Evolutionary conservation across 768 basidiomycete species (phyloP), one percentile per base, ranked within the genome.

Genomic region (Panellus pusillus): DNA sequence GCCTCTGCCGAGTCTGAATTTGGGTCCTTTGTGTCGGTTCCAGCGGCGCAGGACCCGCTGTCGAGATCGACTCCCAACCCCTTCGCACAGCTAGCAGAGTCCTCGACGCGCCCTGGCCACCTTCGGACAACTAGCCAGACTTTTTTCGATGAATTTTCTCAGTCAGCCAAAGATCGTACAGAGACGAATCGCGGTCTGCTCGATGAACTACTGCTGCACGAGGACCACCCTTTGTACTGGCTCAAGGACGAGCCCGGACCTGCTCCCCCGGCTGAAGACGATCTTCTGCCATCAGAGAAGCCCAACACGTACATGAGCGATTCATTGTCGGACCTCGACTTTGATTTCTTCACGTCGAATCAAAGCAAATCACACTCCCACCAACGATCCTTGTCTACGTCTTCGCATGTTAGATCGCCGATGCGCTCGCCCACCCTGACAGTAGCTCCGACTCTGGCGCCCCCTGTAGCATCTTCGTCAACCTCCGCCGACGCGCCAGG

Each of bases 211-310:
- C 64, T 89, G 35, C 61, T 76, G 54, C 81, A 86, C 54, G 79
- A 89, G 66, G 84, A 87, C 46, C 87, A 90, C 65, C 87, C 87
- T 1, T 65, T 89, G 60, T 86, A 83, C 63, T 86, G 83, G 73
- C 52, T 82, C 51, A 70, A 70, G 31, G 66, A 70, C 13, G 28
- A 55, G 44, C 42, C 47, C 11, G 27, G n/a, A 13, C 20, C 42
- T 19, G 7, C 47, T 3, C 42, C 43, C 8, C 40, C 38, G 17
- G 48, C 43, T 11, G 35, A 46, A 18, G 47, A 55, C 9, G 52
- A 63, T 15, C 51, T 54, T 2, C 41, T 61, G 20, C 59, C 59
- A n/a, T 57, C 43, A 31, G 42, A 54, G 51, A 41, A 51, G 20
- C 64, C 50, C n/a, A 56, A 57, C 53, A 57, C 29, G 39, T 54